Conservation (phyloP, 108 stramenopile species). For the Discostella pseudostelligera region DNA sequence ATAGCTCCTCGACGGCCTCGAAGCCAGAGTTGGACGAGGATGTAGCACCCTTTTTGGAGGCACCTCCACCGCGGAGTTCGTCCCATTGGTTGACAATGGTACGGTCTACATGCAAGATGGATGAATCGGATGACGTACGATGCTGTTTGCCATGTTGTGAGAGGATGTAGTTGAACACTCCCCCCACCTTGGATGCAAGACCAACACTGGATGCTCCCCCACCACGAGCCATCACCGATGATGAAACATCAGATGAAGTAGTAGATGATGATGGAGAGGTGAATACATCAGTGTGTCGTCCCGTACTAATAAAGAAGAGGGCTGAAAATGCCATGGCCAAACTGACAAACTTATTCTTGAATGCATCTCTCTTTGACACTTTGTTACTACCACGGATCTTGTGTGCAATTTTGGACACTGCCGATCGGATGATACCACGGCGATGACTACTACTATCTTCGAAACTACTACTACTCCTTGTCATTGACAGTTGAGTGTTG, state of each 20-base stretch:
- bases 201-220: background rate
- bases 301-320: slow-evolving; percentile 17
- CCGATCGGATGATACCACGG: background rate
- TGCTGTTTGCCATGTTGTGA: slow-evolving; percentile 15
- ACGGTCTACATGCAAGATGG: slow-evolving; percentile 21
- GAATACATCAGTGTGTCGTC: background rate
- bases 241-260: background rate
- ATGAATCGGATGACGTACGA: background rate
- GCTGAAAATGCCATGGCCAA: slow-evolving; percentile 25
- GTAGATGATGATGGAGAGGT: background rate
- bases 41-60: slow-evolving; percentile 9
- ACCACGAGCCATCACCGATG: background rate
- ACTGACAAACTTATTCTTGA: slow-evolving; percentile 14
- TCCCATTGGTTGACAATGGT: slow-evolving; percentile 42
- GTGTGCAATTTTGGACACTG: background rate
- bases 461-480: background rate
- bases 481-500: slow-evolving; percentile 1
- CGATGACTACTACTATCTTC: too few relatives aligned
- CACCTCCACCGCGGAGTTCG: slow-evolving; percentile 26
- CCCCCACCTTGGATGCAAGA: background rate
- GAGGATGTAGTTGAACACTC: slow-evolving; percentile 6
- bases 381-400: slow-evolving; percentile 1
- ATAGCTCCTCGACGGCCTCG: slow-evolving; percentile 19
- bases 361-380: slow-evolving; percentile 13
- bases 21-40: slow-evolving; percentile 3